Base-by-base conservation (phyloP, 805 yeast genomes). In the Clavispora phyllophila region DNA sequence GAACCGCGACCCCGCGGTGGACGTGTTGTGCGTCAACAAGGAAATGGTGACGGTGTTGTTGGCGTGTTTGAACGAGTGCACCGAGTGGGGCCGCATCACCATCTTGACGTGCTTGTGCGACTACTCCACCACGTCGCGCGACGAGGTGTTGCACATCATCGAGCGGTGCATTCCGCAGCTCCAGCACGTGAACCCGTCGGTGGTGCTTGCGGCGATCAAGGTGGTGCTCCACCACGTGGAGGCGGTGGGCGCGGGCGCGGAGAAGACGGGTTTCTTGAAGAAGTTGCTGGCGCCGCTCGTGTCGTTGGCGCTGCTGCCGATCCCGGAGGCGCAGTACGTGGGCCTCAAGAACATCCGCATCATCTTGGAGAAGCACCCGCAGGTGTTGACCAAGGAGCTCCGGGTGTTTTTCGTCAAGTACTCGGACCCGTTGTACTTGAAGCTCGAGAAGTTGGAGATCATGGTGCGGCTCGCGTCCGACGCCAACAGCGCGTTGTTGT, bases 11-110 rank as follows among this genome's bases (percentile, higher is more conserved):
- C 73, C 76, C 20, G 48, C 56, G 17, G 56, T 66, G 39, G 50
- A 60, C 20, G 57, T 76, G 9, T 56, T 72, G 38, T 58, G 56
- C 5, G 60, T 77, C 13, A 66, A 70, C 47, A 55, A 58, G 35
- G 72, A 58, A 41, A 68, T 61, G 56, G 70, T 81, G 40, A 71
- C 76, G 43, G 85, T 82, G 60, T 75, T 93, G 47, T 70, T 93
- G 47, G 71, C 81, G 52, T 95, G 96, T 12, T 72, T 93, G 50
- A 91, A 91, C 62, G 99, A 93, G 66, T 91, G 98, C 66, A 90
- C 98, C 0, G 99, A 93, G 67, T 93, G 99, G 99, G 99, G 99
- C 9, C 78, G 99, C 57, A 85, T 93, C 50, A 79, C 97, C 1
- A 86, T 93, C 35, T 72, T 93, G 45, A 79, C 86, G 1, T 89